Conservation (phyloP, 169 alveolate species). For the Eimeria falciformis region DNA sequence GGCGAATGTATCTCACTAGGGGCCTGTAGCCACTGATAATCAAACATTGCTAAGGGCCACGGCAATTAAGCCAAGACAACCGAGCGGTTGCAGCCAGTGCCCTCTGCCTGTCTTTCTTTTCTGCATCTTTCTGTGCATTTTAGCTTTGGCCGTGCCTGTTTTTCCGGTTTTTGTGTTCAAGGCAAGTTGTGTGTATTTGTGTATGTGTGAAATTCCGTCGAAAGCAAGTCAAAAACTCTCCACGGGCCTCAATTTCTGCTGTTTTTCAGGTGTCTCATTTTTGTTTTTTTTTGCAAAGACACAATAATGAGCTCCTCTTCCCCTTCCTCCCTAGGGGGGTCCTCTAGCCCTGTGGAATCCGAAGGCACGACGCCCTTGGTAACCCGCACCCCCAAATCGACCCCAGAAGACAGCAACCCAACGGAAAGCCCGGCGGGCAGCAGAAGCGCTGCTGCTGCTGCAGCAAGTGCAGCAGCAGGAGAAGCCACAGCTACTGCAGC, state of each 20-base stretch:
- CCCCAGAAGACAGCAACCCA: neutral
- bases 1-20: too few relatives aligned
- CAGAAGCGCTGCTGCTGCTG: neutral
- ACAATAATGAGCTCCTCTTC: neutral
- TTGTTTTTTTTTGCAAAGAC: too few relatives aligned
- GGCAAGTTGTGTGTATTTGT: neutral
- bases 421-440: neutral
- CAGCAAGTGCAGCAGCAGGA: neutral
- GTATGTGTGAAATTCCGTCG: neutral
- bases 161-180: neutral
- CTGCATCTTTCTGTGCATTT: neutral
- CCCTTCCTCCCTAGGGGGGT: neutral
- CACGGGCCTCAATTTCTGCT: neutral
- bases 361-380: neutral
- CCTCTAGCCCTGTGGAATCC: neutral
- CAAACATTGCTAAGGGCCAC: too few relatives aligned
- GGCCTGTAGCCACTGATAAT: too few relatives aligned
- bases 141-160: neutral
- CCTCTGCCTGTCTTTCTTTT: too few relatives aligned
- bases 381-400: neutral
- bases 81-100: too few relatives aligned
- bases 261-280: neutral
- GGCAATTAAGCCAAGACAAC: too few relatives aligned
- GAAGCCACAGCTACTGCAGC: neutral
- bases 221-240: too few relatives aligned